Base-by-base conservation (phyloP, 345 rosid species). In the Brassica rapa region DNA sequence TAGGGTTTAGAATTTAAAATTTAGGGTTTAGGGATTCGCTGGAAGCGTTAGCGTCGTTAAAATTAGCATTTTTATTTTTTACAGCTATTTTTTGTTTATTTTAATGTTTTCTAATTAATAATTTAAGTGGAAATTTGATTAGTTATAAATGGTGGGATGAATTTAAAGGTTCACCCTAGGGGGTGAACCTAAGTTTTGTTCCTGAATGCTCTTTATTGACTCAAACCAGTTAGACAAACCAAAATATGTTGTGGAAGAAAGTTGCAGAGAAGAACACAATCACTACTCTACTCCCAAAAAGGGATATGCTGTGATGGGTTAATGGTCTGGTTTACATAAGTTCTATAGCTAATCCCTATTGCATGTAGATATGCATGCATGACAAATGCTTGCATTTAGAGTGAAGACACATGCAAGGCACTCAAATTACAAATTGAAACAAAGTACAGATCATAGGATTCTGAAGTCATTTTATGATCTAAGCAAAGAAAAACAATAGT, bases 391-490 rank as follows among this genome's bases (percentile, higher is more conserved):
- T 51, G 3, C 21, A 51, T 51, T 51, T 51, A 51, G 23, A 53
- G 9, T 53, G 23, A 7, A 53, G 33, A 62, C 21, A 64, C 67
- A 72, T 60, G 77, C 55, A 72, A 66, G 60, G 73, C 63, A 78
- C 66, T 60, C 62, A 78, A 78, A 16, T 25, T 25, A 25, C 59
- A 77, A 62, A 53, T 1, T 21, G 32, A 41, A 57, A 41, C 72
- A 4, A 66, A 57, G 68, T 71, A 71, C 46, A 71, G 56, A 55
- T 78, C 67, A 66, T 43, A 66, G 32, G 77, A 79, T 72, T 23
- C 73, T 46, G 64, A 71, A 53, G 60, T 53, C 39, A 71, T 61
- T 29, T 55, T 53, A 71, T 71, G 81, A 71, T 71, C 72, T 66
- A 71, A 71, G 56, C 14, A 63, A 15, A 9, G 8, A 29, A 32